These are phyloP conservation scores for Ceratocystis smalleyi DNA, from an alignment of 2,329 filamentous ascomycete species.

Conservation along the genomic window DNA sequence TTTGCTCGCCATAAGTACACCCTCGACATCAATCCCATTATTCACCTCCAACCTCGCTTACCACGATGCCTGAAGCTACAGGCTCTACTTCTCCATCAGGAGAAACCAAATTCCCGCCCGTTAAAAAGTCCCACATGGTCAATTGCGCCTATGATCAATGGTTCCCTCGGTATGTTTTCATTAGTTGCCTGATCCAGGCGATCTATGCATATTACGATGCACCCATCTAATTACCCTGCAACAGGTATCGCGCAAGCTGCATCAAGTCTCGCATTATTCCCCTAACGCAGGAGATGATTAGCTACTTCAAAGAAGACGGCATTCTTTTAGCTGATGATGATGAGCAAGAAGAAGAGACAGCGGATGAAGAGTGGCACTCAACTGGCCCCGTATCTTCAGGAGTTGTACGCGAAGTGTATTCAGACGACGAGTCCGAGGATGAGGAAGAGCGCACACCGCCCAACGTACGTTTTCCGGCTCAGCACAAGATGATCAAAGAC, in stretches of 20 bases:
- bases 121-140: slow-evolving; percentile 73
- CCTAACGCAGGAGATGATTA: slow-evolving; percentile 57
- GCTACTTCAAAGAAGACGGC: slow-evolving; percentile 81
- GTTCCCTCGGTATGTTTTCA: slow-evolving; percentile 50
- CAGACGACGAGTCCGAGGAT: slow-evolving; percentile 29
- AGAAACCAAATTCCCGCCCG: slow-evolving; percentile 56
- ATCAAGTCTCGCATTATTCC: slow-evolving; percentile 78
- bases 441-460: slow-evolving; percentile 29
- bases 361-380: slow-evolving; percentile 37
- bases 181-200: slow-evolving; percentile 15
- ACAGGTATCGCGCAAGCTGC: slow-evolving; percentile 53
- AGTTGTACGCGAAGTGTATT: slow-evolving; percentile 28
- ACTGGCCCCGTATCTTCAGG: slow-evolving; percentile 18
- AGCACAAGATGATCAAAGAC: slow-evolving; percentile 61
- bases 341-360: slow-evolving; percentile 36
- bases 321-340: slow-evolving; percentile 71
- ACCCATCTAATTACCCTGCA: background rate
- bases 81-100: background rate
- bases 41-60: background rate
- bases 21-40: background rate
- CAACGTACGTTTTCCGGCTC: slow-evolving; percentile 47
- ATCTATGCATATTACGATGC: background rate
- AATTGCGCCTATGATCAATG: slow-evolving; percentile 90
- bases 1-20: too few relatives aligned
- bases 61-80: slow-evolving; percentile 12